A percentile compares a stretch with the other conserved stretches of the same genome.
These are phyloP conservation scores for Pyrus betulifolia DNA, from an alignment of 306 rosid species.

Conservation along the genomic window DNA sequence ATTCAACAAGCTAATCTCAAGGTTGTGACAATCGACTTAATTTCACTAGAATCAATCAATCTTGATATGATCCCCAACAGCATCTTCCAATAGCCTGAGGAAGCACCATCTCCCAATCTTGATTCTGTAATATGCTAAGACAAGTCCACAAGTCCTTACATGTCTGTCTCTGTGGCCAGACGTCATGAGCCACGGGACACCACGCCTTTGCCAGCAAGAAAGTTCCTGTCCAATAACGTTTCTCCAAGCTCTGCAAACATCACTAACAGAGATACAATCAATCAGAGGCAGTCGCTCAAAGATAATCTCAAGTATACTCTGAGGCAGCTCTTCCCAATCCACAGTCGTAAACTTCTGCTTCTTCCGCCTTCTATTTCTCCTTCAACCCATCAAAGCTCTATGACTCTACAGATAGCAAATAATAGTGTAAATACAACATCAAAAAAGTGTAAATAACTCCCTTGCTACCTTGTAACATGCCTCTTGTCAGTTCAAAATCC, in stretches of 20 bases:
- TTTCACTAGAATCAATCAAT: conserved; percentile 51
- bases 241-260: conserved; percentile 56
- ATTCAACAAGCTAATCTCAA: conserved; percentile 41
- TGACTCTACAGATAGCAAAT: not conserved
- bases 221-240: conserved; percentile 28
- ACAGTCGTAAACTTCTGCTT: too few relatives aligned
- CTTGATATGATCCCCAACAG: conserved; percentile 62
- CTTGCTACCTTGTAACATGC: not conserved
- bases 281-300: conserved; percentile 27
- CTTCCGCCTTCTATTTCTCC: too few relatives aligned
- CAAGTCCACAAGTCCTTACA: too few relatives aligned
- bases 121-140: too few relatives aligned
- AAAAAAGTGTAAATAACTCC: not conserved
- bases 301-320: conserved; percentile 22
- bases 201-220: conserved; percentile 36
- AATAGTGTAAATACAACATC: not conserved
- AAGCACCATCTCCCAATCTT: conserved; percentile 45
- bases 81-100: conserved; percentile 33
- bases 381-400: not conserved
- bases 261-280: conserved; percentile 45
- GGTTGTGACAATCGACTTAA: conserved; percentile 22
- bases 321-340: conserved; percentile 2
- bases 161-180: conserved; percentile 15
- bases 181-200: conserved; percentile 55
- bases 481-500: not conserved